These are phyloP conservation scores for Fusarium hainanense DNA, from an alignment of 2,329 filamentous ascomycete species.

Conservation along the genomic window DNA sequence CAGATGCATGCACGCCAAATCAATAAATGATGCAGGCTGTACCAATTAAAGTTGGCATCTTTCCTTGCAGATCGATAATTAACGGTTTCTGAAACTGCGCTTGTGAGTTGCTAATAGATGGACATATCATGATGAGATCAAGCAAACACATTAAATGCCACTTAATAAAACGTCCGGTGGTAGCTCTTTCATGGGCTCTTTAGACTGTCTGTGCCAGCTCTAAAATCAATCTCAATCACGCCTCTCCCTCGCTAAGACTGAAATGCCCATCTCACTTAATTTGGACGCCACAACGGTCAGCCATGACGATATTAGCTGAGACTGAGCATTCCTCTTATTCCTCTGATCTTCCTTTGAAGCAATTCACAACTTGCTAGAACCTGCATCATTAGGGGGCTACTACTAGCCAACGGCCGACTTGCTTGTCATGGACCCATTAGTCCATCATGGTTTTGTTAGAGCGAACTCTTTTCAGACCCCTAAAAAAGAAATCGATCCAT, in stretches of 20 bases:
- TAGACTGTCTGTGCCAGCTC: constrained; percentile 1
- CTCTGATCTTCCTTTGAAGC: background rate
- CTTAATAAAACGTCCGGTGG: constrained; percentile 10
- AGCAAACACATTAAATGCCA: constrained; percentile 1
- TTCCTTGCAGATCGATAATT: constrained; percentile 8
- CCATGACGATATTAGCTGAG: constrained; percentile 12
- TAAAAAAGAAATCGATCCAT: constrained; percentile 34
- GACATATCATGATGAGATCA: constrained; percentile 26
- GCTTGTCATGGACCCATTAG: constrained; percentile 19
- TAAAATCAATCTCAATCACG: constrained; percentile 1
- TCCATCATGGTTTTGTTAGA: constrained; percentile 21
- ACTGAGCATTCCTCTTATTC: constrained; percentile 31
- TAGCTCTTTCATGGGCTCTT: constrained; percentile 10
- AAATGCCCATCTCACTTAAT: constrained; percentile 26
- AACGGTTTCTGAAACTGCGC: constrained; percentile 35
- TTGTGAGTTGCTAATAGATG: constrained; percentile 9
- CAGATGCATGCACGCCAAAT: background rate
- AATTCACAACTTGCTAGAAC: background rate
- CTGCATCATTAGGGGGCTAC: constrained; percentile 27
- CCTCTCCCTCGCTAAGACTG: constrained; percentile 9
- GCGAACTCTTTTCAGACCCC: constrained; percentile 16
- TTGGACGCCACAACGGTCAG: constrained; percentile 33
- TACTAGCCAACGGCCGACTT: constrained; percentile 6
- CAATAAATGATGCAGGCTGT: background rate
- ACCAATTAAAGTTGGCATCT: constrained; percentile 5